Evolutionary conservation across 2,329 filamentous ascomycete species (phyloP).

Genomic region (Eurotiales sp.): DNA sequence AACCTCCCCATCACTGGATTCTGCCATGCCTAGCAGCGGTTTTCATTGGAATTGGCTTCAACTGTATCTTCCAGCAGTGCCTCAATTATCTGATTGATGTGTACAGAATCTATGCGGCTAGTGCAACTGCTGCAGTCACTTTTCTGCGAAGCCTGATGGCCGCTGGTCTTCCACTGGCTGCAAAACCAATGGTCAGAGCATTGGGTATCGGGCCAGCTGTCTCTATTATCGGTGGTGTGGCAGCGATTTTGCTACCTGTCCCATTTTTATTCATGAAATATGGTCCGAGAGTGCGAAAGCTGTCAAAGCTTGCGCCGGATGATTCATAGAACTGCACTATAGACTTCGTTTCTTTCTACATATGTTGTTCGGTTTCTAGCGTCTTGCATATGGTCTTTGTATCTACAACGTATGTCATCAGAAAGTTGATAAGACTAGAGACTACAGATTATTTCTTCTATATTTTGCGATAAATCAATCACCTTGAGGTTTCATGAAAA

Average conservation of each 20-base stretch:
- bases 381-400: background rate
- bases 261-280: slow-evolving; percentile 46
- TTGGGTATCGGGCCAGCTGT: slow-evolving; percentile 42
- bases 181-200: slow-evolving; percentile 38
- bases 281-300: slow-evolving; percentile 37
- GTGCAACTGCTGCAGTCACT: slow-evolving; percentile 41
- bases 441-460: too few species aligned
- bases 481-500: too few species aligned
- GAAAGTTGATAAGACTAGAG: too few species aligned
- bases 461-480: too few species aligned
- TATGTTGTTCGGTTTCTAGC: background rate
- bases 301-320: slow-evolving; percentile 40
- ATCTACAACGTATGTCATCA: background rate
- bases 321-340: background rate
- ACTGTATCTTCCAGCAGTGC: slow-evolving; percentile 45
- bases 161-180: slow-evolving; percentile 32
- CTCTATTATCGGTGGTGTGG: slow-evolving; percentile 40
- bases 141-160: slow-evolving; percentile 43
- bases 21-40: slow-evolving; percentile 13
- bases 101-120: slow-evolving; percentile 40
- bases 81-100: slow-evolving; percentile 46
- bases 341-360: background rate
- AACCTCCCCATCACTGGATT: slow-evolving; percentile 9
- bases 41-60: slow-evolving; percentile 48
- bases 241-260: slow-evolving; percentile 39